These are phyloP conservation scores for Microcyclosporella mali DNA, from an alignment of 2,329 filamentous ascomycete species.

Conservation along the genomic window DNA sequence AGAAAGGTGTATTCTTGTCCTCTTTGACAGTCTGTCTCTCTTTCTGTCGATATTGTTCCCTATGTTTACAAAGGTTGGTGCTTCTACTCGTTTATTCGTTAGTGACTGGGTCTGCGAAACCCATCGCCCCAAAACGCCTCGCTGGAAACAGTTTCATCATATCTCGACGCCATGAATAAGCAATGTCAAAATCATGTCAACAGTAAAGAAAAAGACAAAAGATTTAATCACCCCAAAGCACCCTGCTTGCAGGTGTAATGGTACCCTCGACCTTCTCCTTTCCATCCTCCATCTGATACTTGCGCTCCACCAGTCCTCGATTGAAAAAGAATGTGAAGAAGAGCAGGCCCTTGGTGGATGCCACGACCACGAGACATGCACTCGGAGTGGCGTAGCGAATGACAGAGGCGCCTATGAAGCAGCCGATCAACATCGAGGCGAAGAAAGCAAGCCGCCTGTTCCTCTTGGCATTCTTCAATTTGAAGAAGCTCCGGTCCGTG, in stretches of 20 bases:
- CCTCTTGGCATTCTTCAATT: slow-evolving; percentile 17
- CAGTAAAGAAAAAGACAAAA: too few species aligned
- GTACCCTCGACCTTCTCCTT: slow-evolving; percentile 10
- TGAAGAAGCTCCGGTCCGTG: slow-evolving; percentile 20
- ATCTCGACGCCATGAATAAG: too few species aligned
- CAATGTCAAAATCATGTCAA: too few species aligned
- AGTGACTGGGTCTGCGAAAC: too few species aligned
- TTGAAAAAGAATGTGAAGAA: slow-evolving; percentile 23
- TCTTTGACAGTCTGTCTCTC: too few species aligned
- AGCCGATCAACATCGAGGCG: slow-evolving; percentile 18
- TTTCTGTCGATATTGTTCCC: too few species aligned
- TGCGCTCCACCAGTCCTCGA: slow-evolving; percentile 19
- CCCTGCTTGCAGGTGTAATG: slow-evolving; percentile 15
- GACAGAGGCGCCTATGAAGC: slow-evolving; percentile 23
- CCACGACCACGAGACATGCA: slow-evolving; percentile 19
- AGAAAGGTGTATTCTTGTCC: too few species aligned
- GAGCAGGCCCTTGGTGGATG: slow-evolving; percentile 17
- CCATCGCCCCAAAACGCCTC: too few species aligned
- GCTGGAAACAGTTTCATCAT: too few species aligned
- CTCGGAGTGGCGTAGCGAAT: slow-evolving; percentile 13
- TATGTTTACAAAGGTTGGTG: too few species aligned
- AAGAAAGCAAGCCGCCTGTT: slow-evolving; percentile 23
- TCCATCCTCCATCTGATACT: slow-evolving; percentile 12
- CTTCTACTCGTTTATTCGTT: too few species aligned
- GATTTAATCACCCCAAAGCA: slow-evolving; percentile 21